Percentiles rank a stretch among this genome's conserved stretches.
These are phyloP conservation scores for Sphagnum tenellum DNA, from an alignment of 225 moss, liverwort and hornwort genomes.

Conservation along the genomic window DNA sequence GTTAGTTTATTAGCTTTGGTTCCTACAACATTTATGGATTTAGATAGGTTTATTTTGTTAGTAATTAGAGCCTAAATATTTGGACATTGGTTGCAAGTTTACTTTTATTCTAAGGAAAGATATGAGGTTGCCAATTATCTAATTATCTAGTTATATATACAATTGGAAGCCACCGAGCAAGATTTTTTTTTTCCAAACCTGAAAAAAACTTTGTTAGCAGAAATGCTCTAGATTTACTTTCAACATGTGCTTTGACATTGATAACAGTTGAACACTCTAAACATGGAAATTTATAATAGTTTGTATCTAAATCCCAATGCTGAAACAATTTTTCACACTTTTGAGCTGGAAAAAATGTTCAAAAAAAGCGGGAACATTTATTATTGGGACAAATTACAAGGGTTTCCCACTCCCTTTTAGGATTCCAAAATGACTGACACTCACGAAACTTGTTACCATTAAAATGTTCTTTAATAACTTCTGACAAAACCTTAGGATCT, in stretches of 20 bases:
- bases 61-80: too few relatives aligned
- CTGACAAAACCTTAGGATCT: background rate
- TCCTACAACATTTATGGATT: too few relatives aligned
- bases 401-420: background rate
- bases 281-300: background rate
- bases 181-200: too few relatives aligned
- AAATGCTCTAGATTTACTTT: too few relatives aligned
- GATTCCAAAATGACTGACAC: background rate
- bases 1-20: too few relatives aligned
- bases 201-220: background rate
- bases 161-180: too few relatives aligned
- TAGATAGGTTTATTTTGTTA: too few relatives aligned
- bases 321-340: background rate
- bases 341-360: background rate
- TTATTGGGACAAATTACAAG: background rate
- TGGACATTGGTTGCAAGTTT: too few relatives aligned
- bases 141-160: too few relatives aligned
- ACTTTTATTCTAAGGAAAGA: too few relatives aligned
- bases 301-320: background rate
- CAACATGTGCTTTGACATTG: too few relatives aligned
- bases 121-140: too few relatives aligned
- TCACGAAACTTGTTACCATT: background rate
- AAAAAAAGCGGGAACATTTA: background rate
- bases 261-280: background rate
- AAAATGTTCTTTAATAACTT: background rate